Base-by-base conservation (phyloP, 306 rosid species). In the Adenanthera pavonina region DNA sequence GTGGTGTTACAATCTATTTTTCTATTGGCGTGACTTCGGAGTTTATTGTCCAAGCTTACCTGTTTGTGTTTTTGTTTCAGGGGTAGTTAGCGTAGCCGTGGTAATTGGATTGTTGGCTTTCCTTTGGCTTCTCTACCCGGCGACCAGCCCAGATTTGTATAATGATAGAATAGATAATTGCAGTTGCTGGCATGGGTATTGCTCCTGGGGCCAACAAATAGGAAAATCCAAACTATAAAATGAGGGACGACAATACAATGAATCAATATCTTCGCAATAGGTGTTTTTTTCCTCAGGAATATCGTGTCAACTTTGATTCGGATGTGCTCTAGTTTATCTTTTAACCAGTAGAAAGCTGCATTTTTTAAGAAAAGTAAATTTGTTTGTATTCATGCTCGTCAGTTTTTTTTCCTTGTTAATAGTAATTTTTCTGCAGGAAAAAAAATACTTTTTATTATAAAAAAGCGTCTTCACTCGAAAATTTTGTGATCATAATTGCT, bases 181-280 rank as follows among this genome's bases (percentile, higher is more conserved):
- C 89, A 90, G 90, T 78, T 91, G 97, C 81, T 95, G 99, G 97
- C 95, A 95, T 69, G 89, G 93, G 68, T 91, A 84, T 87, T 95
- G 99, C 85, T 88, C 92, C 59, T 91, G 96, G 90, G 77, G 67
- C 52, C 85, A 75, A 83, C 74, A 51, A 81, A 73, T 56, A 70
- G 19, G 51, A 41, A 83, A 72, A 48, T 82, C 83, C 56, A 13
- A 41, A 44, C 51, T 62, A 76, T 84, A 80, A 82, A 38, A 62
- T 62, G 53, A 5, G 36, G 59, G 38, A 40, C n/a, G 8, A 49
- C 13, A 25, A 2, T 44, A 41, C 69, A 5, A 61, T 43, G 69
- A 66, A 25, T 20, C 13, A 65, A 44, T 80, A 20, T 19, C 35
- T 57, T 13, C 7, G 11, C 35, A 19, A 20, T 20, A 35, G 64